Base-by-base conservation (phyloP, 306 rosid genomes). In the Fragaria nilgerrensis region DNA sequence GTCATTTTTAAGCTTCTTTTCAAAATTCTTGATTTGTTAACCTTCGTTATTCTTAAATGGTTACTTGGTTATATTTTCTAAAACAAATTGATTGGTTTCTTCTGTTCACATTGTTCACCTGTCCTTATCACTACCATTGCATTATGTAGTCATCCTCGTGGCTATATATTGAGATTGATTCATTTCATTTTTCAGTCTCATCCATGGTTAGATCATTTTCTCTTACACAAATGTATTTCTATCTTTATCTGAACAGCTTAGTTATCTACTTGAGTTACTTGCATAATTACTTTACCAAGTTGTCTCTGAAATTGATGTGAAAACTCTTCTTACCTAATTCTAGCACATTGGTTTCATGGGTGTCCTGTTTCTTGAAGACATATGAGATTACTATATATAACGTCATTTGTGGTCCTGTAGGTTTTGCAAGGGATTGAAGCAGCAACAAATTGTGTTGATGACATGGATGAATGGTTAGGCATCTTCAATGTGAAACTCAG, bases 391-490 rank as follows among this genome's bases (percentile, higher is more conserved):
- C 39, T 25, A 23, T 56, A 3, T 27, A 43, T 59, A 74, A 59
- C 4, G 2, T 44, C 65, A 25, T 58, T 77, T 76, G 76, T 84
- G 78, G 76, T 61, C 71, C 68, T 81, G 75, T 70, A 95, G 99
- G 99, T 95, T 73, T 81, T 91, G 82, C 83, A 80, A 14, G 99
- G 99, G 75, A 90, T 95, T 58, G 97, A 95, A 68, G 85, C 90
- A 53, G 97, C 93, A 68, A 67, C 96, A 55, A 83, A 75, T 85
- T 89, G 99, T 84, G 92, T 90, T 63, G 99, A 95, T 65, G 99
- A 95, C 84, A 85, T 95, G 94, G 97, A 87, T 47, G 97, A 95
- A 85, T 95, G 99, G 97, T 82, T 95, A 82, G 87, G 91, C 90
- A 95, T 95, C 80, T 95, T 95, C 79, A 95, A 95, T 75, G 89